Evolutionary conservation across 257 asterid species (phyloP).

Genomic region (Cordia subcordata): DNA sequence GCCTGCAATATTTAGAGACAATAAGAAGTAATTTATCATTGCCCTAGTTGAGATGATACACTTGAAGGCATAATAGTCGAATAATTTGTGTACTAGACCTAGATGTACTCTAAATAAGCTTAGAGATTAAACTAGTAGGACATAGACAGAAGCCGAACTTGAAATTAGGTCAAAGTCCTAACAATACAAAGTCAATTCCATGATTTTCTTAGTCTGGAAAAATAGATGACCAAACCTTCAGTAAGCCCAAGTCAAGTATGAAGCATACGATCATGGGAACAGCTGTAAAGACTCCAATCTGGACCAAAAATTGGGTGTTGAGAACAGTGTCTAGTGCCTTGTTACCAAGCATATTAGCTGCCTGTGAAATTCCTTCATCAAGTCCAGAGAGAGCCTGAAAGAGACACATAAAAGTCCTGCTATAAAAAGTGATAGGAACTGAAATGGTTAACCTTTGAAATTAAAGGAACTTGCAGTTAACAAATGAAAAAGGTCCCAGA

Average conservation of each 20-base stretch:
- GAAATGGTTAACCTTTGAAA: too few species aligned
- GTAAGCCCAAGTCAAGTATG: conserved; percentile 81
- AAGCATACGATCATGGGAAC: conserved; percentile 97
- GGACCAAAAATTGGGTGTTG: conserved; percentile 97
- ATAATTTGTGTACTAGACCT: too few species aligned
- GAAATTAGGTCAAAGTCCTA: not conserved
- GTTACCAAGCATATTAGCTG: conserved; percentile 52
- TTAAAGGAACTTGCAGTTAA: too few species aligned
- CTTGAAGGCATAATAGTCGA: not conserved
- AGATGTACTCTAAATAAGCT: too few species aligned
- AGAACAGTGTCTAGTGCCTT: conserved; percentile 77
- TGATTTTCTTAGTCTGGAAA: not conserved
- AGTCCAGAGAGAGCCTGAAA: conserved; percentile 95
- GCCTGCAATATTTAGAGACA: conserved; percentile 51
- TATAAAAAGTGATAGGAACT: not conserved
- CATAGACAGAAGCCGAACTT: too few species aligned
- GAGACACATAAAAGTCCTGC: not conserved
- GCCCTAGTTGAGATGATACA: not conserved
- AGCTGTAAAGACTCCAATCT: conserved; percentile 94
- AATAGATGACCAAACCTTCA: conserved; percentile 52
- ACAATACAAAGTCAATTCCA: not conserved
- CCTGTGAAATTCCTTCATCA: conserved; percentile 65
- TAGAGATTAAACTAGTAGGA: too few species aligned
- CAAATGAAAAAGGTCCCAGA: too few species aligned
- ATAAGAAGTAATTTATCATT: not conserved